Base-by-base conservation (phyloP, 495 filamentous ascomycete species). In the Podospora didyma region DNA sequence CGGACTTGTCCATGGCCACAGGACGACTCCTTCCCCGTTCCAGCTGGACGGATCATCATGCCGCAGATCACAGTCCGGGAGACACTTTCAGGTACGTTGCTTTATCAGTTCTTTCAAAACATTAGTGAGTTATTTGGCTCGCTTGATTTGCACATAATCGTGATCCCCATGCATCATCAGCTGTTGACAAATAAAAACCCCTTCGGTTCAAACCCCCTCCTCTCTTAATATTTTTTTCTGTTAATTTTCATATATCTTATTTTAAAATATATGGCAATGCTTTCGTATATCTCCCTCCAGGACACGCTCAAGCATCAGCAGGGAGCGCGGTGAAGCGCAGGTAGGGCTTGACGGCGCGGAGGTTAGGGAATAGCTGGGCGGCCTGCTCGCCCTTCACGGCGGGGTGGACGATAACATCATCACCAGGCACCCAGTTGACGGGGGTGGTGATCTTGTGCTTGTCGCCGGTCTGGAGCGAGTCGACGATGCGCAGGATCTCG, bases 351-450 rank as follows among this genome's bases (percentile, higher is more conserved):
- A 98, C 90, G 60, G 87, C 85, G 63, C 88, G 88, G 73, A 97
- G 85, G 49, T 96, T 81, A 54, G 93, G 91, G 81, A 96, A 97
- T 63, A 96, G 80, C 72, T 87, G 81, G 80, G 92, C 88, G 44
- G 94, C 94, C 73, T 91, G 80, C 68, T 95, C 86, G 67, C 87
- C 89, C 71, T 87, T 89, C 69, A 97, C 84, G 61, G 80, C 80
- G 20, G 95, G 94, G 73, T 94, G 90, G 52, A 97, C 92, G 65
- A 97, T 96, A 62, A 97, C 95, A 68, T 98, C 94, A 66, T 96
- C 89, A 60, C 90, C 86, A 31, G 88, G 87, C 20, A 89, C 77
- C 90, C 90, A 90, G 86, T 96, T 92, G 75, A 96, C 92, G 19
- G 90, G 90, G 57, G 88, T 96, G 59, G 95, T 96, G 71, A 97